Evolutionary conservation across 176 grass and related monocot species (phyloP), one percentile per base, ranked within the genome.

Genomic region (Oryza glumipatula): DNA sequence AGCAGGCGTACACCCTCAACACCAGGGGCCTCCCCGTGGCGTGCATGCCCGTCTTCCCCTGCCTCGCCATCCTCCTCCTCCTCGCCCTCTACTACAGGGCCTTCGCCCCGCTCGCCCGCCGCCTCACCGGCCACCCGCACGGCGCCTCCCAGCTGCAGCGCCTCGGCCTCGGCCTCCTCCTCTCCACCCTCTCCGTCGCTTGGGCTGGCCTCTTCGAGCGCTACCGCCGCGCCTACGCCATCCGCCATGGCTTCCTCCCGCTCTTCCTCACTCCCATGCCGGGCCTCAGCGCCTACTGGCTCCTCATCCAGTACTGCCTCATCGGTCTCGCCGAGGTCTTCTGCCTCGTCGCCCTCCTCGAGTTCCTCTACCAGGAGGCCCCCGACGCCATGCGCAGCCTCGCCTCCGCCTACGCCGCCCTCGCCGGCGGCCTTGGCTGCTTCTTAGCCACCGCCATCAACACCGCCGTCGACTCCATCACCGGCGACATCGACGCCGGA

Each of bases 301-400:
- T 98, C 76, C 87, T 98, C 75, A 98, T 98, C 81, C 93, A 98
- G 72, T 98, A 98, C 79, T 82, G 93, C 86, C 90, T 98, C 84
- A 90, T 98, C 49, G 95, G 95, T 67, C 28, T 98, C 11, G 92
- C 95, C 84, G 95, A 98, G 88, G 95, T 98, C n/a, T 98, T 98
- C 72, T 88, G 79, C 87, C 89, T 92, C 85, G 93, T 98, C 63
- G 95, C 82, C 16, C 89, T 98, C 8, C 80, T 98, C 68, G 95
- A 98, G 80, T 98, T 98, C 76, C 87, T 98, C 9, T 98, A 98
- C 81, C 89, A 98, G 90, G 95, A 98, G 89, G 95, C 95, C 9
- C 95, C 95, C 19, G 95, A 98, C 85, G 95, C 95, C n/a, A 98
- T 98, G 95, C 86, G 93, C 82, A 98, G 95, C 78, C 76, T 98